These are phyloP conservation scores for Lasiodiplodia sp. DNA, from an alignment of 2,329 filamentous ascomycete species.

Conservation along the genomic window DNA sequence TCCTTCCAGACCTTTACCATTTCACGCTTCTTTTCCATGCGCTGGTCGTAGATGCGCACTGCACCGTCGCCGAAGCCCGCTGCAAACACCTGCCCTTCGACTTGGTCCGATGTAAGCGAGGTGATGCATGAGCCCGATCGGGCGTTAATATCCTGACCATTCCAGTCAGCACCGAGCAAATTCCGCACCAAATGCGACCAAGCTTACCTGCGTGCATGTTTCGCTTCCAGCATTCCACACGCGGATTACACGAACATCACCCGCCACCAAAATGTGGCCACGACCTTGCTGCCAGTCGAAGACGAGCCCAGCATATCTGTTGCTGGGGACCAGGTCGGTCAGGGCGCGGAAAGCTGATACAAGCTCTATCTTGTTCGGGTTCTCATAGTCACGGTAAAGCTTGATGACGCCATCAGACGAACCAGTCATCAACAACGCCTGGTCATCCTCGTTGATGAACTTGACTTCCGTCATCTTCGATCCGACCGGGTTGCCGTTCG, in stretches of 20 bases:
- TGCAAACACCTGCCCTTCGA: conserved; percentile 94
- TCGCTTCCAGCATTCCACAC: conserved; percentile 97
- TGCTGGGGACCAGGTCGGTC: conserved; percentile 92
- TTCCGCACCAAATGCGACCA: background rate
- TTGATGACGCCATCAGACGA: conserved; percentile 95
- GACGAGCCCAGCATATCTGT: conserved; percentile 92
- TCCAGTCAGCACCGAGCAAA: conserved; percentile 20
- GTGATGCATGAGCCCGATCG: conserved; percentile 96
- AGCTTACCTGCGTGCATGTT: conserved; percentile 76
- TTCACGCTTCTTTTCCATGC: conserved; percentile 80
- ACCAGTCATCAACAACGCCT: conserved; percentile 91
- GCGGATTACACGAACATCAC: conserved; percentile 92
- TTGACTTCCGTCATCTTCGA: conserved; percentile 94
- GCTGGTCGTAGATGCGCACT: conserved; percentile 91
- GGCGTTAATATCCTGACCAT: conserved; percentile 79
- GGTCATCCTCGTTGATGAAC: conserved; percentile 98
- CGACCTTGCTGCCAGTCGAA: conserved; percentile 99
- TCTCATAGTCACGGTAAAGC: conserved; percentile 91
- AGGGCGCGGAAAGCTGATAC: conserved; percentile 91
- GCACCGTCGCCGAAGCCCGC: conserved; percentile 96
- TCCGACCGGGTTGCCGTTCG: conserved; percentile 89
- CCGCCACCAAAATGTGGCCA: conserved; percentile 91
- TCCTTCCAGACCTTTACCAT: conserved; percentile 99
- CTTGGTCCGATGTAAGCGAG: conserved; percentile 94
- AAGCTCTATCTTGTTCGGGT: conserved; percentile 76